Conservation (phyloP, 371 early-diverging fungal genomes). For the Mucor plumbeus region DNA sequence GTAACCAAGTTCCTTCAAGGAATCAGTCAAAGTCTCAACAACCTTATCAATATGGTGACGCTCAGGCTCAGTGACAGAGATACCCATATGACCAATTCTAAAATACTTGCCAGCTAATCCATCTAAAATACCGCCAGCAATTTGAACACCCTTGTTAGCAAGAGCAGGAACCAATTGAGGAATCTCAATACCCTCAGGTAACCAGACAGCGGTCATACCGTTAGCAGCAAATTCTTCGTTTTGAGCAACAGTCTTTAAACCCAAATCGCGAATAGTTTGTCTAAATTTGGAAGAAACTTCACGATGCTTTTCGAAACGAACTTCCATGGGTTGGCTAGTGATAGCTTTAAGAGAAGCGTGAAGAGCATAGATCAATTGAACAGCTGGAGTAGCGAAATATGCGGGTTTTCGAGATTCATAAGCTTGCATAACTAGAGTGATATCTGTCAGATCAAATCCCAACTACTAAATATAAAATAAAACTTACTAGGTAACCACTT, state of each 20-base stretch:
- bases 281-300: conserved; percentile 78
- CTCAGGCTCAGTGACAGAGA: conserved; percentile 79
- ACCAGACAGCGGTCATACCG: conserved; percentile 95
- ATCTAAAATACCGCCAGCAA: conserved; percentile 94
- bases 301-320: conserved; percentile 73
- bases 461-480: background rate
- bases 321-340: conserved; percentile 68
- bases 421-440: conserved; percentile 81
- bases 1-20: conserved; percentile 72
- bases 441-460: background rate
- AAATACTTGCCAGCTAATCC: conserved; percentile 90
- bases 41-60: conserved; percentile 78
- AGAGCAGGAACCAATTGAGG: conserved; percentile 81
- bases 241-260: conserved; percentile 78
- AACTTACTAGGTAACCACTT: conserved; percentile 84
- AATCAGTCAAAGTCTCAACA: conserved; percentile 69
- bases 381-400: conserved; percentile 98
- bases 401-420: conserved; percentile 91
- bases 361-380: conserved; percentile 92
- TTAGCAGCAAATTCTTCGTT: conserved; percentile 77
- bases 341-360: conserved; percentile 84
- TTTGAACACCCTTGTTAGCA: conserved; percentile 80
- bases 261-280: conserved; percentile 68
- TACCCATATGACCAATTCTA: conserved; percentile 95
- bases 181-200: conserved; percentile 83